phyloP scores from a whole-genome alignment of 2,329 filamentous ascomycete genomes.

The Hymenoscyphus repandus region DNA sequence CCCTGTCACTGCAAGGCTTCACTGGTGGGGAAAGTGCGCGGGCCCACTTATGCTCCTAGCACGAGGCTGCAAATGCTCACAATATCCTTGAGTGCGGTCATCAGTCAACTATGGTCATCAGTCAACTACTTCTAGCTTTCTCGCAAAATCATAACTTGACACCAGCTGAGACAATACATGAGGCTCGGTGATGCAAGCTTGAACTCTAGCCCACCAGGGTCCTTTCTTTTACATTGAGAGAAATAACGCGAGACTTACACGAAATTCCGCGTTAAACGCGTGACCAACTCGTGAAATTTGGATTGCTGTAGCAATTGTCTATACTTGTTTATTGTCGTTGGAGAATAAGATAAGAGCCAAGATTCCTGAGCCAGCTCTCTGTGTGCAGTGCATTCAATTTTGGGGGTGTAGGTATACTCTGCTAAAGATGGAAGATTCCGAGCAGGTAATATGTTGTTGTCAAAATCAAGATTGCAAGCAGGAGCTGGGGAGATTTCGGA shows the following conservation, averaged over 20 bases:
- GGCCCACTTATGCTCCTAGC: not conserved
- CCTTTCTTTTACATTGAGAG: not conserved
- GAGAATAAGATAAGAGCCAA: not conserved
- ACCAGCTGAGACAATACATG: no score
- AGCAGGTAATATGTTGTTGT: constrained; percentile 23
- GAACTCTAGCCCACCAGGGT: not conserved
- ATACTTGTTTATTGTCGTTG: not conserved
- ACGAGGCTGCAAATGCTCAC: not conserved
- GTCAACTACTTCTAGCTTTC: no score
- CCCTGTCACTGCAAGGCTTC: not conserved
- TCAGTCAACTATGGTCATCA: no score
- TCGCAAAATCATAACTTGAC: no score
- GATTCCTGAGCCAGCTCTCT: not conserved
- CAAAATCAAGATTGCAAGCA: constrained; percentile 23
- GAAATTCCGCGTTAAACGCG: not conserved
- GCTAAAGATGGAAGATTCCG: constrained; percentile 15
- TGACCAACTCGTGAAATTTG: not conserved
- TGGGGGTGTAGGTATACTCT: not conserved
- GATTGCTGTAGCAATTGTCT: not conserved
- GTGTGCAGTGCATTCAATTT: not conserved
- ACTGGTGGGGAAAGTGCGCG: not conserved
- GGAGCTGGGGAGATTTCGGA: constrained; percentile 26
- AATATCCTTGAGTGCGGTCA: no score
- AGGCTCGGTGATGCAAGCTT: not conserved
- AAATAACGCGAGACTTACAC: not conserved